Percentiles rank a stretch among this genome's conserved stretches.
Evolutionary conservation across 2,329 filamentous ascomycete species (phyloP).

Genomic region (Fusarium buharicum): DNA sequence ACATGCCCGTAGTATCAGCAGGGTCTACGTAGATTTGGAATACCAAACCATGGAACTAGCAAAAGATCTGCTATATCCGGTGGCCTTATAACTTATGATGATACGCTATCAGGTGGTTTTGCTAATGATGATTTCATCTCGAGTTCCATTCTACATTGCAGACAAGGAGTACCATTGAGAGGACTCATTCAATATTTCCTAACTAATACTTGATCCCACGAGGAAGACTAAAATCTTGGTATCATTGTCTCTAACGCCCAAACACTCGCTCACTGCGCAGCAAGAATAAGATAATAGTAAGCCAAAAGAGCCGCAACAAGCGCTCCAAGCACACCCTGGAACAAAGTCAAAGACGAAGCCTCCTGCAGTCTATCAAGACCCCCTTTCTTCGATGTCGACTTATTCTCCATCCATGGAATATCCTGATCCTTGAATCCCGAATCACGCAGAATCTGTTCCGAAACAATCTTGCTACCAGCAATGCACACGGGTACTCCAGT

Average conservation of each 20-base stretch:
- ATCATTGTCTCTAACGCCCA: neutral
- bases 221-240: neutral
- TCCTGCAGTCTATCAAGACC: constrained; percentile 27
- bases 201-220: neutral
- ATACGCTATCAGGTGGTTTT: neutral
- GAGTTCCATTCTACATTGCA: neutral
- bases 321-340: constrained; percentile 23
- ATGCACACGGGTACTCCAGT: constrained; percentile 80
- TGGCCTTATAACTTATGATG: neutral
- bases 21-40: neutral
- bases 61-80: neutral
- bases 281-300: constrained; percentile 23
- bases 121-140: neutral
- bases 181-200: neutral
- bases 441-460: constrained; percentile 54
- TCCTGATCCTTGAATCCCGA: constrained; percentile 6
- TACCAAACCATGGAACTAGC: neutral
- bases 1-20: neutral
- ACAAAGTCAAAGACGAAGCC: constrained; percentile 16
- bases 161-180: neutral
- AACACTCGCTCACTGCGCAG: constrained; percentile 7
- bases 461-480: constrained; percentile 71
- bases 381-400: neutral
- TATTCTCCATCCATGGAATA: constrained; percentile 22
- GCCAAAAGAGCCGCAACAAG: constrained; percentile 18